These are phyloP conservation scores for Teratosphaeria epicoccoides DNA, from an alignment of 2,329 filamentous ascomycete species.

Conservation along the genomic window DNA sequence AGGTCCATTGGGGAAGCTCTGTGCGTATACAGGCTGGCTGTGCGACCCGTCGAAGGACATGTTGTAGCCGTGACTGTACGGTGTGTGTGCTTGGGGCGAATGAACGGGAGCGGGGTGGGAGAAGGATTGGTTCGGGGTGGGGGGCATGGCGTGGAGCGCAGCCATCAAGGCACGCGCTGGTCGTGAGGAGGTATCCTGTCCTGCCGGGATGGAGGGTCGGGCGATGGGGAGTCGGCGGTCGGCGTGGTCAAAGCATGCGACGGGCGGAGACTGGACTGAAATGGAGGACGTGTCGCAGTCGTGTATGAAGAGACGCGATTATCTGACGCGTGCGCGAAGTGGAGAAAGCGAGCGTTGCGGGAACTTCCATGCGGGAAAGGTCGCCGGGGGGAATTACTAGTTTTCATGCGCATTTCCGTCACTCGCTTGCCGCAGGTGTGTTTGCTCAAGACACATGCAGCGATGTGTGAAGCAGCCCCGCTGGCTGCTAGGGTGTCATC, in stretches of 20 bases:
- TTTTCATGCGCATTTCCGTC: background rate
- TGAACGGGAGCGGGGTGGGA: slow-evolving; percentile 11
- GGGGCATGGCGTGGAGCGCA: slow-evolving; percentile 16
- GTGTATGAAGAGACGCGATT: background rate
- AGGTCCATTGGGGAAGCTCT: slow-evolving; percentile 26
- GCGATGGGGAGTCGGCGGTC: background rate
- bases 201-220: background rate
- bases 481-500: background rate
- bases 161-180: slow-evolving; percentile 4
- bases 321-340: background rate
- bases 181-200: background rate
- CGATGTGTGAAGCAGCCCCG: background rate
- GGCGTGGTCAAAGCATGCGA: background rate
- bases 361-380: background rate
- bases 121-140: slow-evolving; percentile 22
- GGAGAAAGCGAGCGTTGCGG: background rate
- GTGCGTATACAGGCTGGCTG: slow-evolving; percentile 14
- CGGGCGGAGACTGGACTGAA: background rate
- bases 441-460: background rate
- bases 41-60: slow-evolving; percentile 21
- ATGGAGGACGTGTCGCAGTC: background rate
- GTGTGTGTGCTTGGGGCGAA: slow-evolving; percentile 1
- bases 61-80: slow-evolving; percentile 17
- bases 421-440: background rate
- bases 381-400: background rate